Base-by-base conservation (phyloP, 2,329 filamentous ascomycete genomes). In the Calonectria honghensis region DNA sequence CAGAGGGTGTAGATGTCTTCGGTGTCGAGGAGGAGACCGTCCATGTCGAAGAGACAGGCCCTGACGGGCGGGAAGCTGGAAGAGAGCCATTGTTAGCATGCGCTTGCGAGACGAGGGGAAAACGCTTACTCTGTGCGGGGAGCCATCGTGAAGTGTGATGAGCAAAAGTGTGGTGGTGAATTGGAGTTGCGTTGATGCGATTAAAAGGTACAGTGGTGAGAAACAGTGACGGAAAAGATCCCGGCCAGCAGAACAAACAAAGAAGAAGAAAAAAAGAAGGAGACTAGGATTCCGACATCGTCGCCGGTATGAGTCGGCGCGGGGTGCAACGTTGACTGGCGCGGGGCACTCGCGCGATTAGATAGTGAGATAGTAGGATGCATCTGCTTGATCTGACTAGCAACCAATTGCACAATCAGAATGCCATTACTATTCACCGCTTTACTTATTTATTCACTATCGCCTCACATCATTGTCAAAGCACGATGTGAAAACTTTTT, bases 21-120 rank as follows among this genome's bases (percentile, higher is more conserved):
- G 41, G 95, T 96, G 86, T 98, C 93, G 83, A 99, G 94, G 27
- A 99, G 91, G 45, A 99, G 93, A 75, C 97, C 97, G 85, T 99
- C 97, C 96, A 98, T 98, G 88, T 99, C 97, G 85, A 99, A 98
- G 78, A 99, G 93, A 85, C 96, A 98, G 79, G 96, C 97, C 79
- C 96, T 91, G 73, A 98, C 90, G 61, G 94, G 92, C 27, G 95
- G 94, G 85, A 96, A 93, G 83, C 94, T 95, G 81, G 39, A 32
- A 11, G n/a, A 13, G 18, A 57, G 14, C 20, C 45, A 50, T 80
- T 24, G 70, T 80, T 57, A 77, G 76, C 65, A 50, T 29, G 14
- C 7, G 18, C 31, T 54, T 20, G 6, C 4, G 32, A 27, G 29
- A 39, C 31, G 48, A n/a, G 29, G 32, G 29, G 20, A 35, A 65